Percentiles rank a stretch among this genome's conserved stretches.
Evolutionary conservation across 257 asterid genomes (phyloP).

Genomic region (Solanum raphanifolium): DNA sequence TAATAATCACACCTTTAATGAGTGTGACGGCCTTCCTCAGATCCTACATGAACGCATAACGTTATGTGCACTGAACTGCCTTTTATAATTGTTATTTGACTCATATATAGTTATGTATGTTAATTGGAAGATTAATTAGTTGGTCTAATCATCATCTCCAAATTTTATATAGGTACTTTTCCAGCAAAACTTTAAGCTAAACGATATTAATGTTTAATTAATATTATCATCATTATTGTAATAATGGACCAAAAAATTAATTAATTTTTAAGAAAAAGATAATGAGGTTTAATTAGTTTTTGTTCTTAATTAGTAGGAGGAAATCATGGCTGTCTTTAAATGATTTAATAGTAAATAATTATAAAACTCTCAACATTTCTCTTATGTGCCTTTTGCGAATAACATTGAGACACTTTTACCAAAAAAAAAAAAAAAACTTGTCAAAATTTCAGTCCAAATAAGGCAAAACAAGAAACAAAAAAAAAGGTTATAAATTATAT

Average conservation of each 20-base stretch:
- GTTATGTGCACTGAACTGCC: neutral
- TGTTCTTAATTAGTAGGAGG: conserved; percentile 29
- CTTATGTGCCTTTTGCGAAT: conserved; percentile 39
- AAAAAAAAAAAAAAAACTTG: conserved; percentile 8
- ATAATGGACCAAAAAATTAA: conserved; percentile 21
- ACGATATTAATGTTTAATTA: conserved; percentile 1
- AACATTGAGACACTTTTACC: conserved; percentile 39
- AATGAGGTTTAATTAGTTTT: neutral
- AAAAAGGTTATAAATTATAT: neutral
- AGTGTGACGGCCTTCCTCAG: neutral
- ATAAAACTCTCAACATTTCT: conserved; percentile 1
- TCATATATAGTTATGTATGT: neutral
- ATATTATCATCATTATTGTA: conserved; percentile 29
- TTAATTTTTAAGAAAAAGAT: neutral
- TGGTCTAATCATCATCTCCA: conserved; percentile 33
- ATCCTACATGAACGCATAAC: neutral
- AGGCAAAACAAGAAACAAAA: neutral
- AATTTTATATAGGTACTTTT: conserved; percentile 13
- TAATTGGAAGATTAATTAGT: neutral
- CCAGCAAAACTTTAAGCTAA: neutral
- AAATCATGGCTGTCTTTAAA: conserved; percentile 48
- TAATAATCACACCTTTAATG: neutral
- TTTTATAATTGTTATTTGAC: neutral
- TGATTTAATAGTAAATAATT: conserved; percentile 19
- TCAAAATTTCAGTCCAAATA: conserved; percentile 5